Conservation (phyloP, 225 moss, liverwort and hornwort species). For the Sphagnum contortum region DNA sequence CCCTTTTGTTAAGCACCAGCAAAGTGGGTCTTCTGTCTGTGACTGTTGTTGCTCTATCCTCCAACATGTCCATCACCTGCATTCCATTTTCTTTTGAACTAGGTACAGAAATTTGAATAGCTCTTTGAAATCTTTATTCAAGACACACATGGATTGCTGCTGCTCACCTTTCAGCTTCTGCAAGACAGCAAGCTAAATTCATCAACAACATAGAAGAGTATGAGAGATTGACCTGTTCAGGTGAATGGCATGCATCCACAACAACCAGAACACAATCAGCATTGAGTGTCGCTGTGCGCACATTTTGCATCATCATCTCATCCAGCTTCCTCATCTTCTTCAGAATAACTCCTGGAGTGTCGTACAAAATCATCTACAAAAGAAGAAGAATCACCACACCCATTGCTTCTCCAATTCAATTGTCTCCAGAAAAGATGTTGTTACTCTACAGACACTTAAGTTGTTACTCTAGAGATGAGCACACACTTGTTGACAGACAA, state of each 20-base stretch:
- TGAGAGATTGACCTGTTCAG: slow-evolving; percentile 44
- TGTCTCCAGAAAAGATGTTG: too few relatives aligned
- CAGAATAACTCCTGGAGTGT: slow-evolving; percentile 76
- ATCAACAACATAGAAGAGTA: too few relatives aligned
- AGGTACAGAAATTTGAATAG: too few relatives aligned
- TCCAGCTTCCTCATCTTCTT: slow-evolving; percentile 66
- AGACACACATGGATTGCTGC: too few relatives aligned
- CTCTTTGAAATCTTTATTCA: too few relatives aligned
- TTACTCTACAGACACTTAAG: too few relatives aligned
- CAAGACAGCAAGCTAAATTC: too few relatives aligned
- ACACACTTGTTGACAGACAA: too few relatives aligned
- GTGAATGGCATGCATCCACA: slow-evolving; percentile 71
- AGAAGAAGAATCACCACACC: too few relatives aligned
- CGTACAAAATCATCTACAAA: slow-evolving; percentile 73
- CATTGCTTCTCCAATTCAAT: too few relatives aligned
- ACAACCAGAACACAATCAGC: slow-evolving; percentile 77
- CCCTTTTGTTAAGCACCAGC: slow-evolving; percentile 77
- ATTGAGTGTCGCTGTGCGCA: slow-evolving; percentile 67
- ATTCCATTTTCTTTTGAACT: not conserved
- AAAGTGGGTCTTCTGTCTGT: slow-evolving; percentile 57
- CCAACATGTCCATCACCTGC: slow-evolving; percentile 55
- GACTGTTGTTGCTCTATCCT: slow-evolving; percentile 38
- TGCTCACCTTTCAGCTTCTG: too few relatives aligned
- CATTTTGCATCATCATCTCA: slow-evolving; percentile 97
- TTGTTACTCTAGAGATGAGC: too few relatives aligned